Conservation (phyloP, 2,329 filamentous ascomycete genomes). For the Fusarium sp. region DNA sequence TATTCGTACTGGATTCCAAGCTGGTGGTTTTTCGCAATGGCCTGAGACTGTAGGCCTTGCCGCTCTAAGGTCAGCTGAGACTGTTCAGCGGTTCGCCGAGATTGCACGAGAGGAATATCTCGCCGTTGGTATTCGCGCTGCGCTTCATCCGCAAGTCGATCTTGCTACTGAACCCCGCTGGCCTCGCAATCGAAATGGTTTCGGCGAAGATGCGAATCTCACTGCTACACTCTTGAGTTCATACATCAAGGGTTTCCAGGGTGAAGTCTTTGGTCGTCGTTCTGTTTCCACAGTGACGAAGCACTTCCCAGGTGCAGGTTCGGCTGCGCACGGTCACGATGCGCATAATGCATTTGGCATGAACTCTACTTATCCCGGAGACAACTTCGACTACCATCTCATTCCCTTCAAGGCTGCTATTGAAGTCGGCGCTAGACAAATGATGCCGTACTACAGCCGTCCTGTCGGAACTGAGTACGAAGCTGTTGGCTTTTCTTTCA, state of each 20-base stretch:
- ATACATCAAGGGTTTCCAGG: constrained; percentile 62
- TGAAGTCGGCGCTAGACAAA: constrained; percentile 59
- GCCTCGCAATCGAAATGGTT: constrained; percentile 58
- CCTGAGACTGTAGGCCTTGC: constrained; percentile 62
- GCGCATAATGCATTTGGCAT: constrained; percentile 64
- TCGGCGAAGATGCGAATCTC: constrained; percentile 60
- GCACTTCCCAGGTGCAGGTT: constrained; percentile 65
- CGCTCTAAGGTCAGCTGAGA: constrained; percentile 56
- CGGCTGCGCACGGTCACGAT: constrained; percentile 61
- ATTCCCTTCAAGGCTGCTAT: constrained; percentile 62
- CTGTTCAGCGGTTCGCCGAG: constrained; percentile 60
- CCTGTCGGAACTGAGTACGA: constrained; percentile 60
- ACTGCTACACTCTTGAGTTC: constrained; percentile 52
- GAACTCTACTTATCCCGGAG: constrained; percentile 62
- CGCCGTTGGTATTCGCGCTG: constrained; percentile 55
- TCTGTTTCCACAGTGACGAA: constrained; percentile 63
- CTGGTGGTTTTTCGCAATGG: constrained; percentile 61
- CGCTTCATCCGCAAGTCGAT: constrained; percentile 63
- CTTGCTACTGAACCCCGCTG: constrained; percentile 63
- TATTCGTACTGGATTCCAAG: constrained; percentile 57
- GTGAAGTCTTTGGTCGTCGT: constrained; percentile 53
- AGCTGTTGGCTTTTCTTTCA: constrained; percentile 62
- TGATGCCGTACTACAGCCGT: constrained; percentile 63
- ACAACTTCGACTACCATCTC: constrained; percentile 62
- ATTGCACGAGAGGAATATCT: constrained; percentile 60